Evolutionary conservation across 2,329 filamentous ascomycete genomes (phyloP).

Genomic region (Aspergillus sp.): DNA sequence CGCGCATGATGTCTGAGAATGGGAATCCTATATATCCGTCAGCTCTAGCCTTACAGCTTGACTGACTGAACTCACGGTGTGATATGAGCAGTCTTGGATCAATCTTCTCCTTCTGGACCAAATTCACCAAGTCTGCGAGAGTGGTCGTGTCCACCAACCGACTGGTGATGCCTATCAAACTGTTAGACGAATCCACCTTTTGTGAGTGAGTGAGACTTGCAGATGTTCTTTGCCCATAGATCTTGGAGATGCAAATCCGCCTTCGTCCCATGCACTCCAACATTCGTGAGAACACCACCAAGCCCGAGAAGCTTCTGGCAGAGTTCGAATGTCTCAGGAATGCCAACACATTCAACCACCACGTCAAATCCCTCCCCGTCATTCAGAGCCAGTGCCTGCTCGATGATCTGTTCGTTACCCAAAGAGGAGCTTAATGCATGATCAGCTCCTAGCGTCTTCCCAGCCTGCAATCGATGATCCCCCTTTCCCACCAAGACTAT

Average conservation of each 20-base stretch:
- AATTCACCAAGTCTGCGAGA: conserved; percentile 5
- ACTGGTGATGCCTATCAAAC: conserved; percentile 8
- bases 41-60: neutral
- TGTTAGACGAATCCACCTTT: neutral
- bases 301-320: conserved; percentile 54
- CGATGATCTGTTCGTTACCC: conserved; percentile 28
- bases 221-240: conserved; percentile 55
- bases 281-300: conserved; percentile 56
- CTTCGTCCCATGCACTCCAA: conserved; percentile 56
- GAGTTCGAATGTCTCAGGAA: conserved; percentile 53
- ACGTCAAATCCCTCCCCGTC: conserved; percentile 53
- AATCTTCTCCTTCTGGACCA: conserved; percentile 9
- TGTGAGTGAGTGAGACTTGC: conserved; percentile 24
- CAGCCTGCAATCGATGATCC: conserved; percentile 45
- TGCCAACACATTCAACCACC: conserved; percentile 58
- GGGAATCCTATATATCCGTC: conserved; percentile 1
- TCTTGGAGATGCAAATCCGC: conserved; percentile 53
- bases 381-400: conserved; percentile 44
- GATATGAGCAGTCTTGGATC: conserved; percentile 11
- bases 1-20: neutral
- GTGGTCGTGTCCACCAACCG: conserved; percentile 8
- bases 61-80: conserved; percentile 7
- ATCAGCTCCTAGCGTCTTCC: conserved; percentile 49
- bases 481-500: conserved; percentile 55
- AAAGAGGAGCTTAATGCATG: conserved; percentile 45